These are phyloP conservation scores for Taiozyma sp. DNA, from an alignment of 1,139 yeast genomes.

Conservation along the genomic window DNA sequence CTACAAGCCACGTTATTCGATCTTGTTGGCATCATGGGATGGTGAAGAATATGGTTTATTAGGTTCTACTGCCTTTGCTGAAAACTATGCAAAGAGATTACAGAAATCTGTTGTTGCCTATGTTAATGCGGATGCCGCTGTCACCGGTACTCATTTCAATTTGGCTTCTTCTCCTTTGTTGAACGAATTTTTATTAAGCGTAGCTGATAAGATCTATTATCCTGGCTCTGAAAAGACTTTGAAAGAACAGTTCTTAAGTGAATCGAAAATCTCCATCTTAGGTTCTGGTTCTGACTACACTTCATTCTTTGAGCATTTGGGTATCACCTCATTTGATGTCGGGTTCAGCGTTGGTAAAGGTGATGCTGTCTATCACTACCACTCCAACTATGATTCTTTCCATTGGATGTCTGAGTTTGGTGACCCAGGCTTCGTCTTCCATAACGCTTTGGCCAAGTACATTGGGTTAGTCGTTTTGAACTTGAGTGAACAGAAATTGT, in stretches of 20 bases:
- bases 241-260: slow-evolving; percentile 50
- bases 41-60: slow-evolving; percentile 67
- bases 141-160: slow-evolving; percentile 42
- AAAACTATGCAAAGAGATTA: slow-evolving; percentile 39
- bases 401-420: slow-evolving; percentile 59
- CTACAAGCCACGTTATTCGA: slow-evolving; percentile 61
- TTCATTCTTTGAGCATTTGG: slow-evolving; percentile 60
- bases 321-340: slow-evolving; percentile 56
- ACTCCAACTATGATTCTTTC: slow-evolving; percentile 62
- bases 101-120: slow-evolving; percentile 50
- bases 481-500: slow-evolving; percentile 40
- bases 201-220: slow-evolving; percentile 38
- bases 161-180: slow-evolving; percentile 49
- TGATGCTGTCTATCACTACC: slow-evolving; percentile 60
- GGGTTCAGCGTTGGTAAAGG: slow-evolving; percentile 40
- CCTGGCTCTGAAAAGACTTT: slow-evolving; percentile 42
- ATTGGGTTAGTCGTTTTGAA: slow-evolving; percentile 44
- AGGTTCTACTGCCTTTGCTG: slow-evolving; percentile 70
- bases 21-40: slow-evolving; percentile 63
- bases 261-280: slow-evolving; percentile 33
- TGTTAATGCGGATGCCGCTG: slow-evolving; percentile 58
- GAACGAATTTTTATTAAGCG: slow-evolving; percentile 34
- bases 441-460: slow-evolving; percentile 46
- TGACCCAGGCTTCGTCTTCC: slow-evolving; percentile 53
- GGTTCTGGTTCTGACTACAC: slow-evolving; percentile 71